These are phyloP conservation scores for Mycena galericulata DNA, from an alignment of 768 basidiomycete species.

Conservation along the genomic window DNA sequence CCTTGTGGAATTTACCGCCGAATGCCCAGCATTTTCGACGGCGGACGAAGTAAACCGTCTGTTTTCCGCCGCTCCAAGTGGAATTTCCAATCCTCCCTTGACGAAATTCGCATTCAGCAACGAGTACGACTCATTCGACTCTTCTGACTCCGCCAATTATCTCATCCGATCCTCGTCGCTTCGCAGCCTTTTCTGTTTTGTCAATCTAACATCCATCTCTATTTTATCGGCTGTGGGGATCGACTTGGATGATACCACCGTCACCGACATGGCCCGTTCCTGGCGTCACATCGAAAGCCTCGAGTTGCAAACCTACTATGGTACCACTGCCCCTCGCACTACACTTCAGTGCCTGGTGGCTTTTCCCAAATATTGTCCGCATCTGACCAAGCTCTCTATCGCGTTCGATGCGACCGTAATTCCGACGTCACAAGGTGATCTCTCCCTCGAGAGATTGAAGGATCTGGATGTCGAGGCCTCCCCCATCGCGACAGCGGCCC, in stretches of 20 bases:
- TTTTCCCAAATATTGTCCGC: constrained; percentile 9
- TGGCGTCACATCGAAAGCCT: constrained; percentile 7
- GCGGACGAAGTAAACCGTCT: not conserved
- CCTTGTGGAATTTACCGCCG: not conserved
- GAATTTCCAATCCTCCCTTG: not conserved
- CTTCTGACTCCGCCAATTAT: not conserved
- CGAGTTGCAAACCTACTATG: not conserved
- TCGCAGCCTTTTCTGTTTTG: constrained; percentile 8
- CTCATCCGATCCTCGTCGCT: not conserved
- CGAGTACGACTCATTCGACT: not conserved
- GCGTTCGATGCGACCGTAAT: constrained; percentile 9
- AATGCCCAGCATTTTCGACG: not conserved
- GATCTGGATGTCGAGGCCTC: constrained; percentile 9
- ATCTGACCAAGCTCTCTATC: constrained; percentile 1
- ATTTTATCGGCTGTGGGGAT: not conserved
- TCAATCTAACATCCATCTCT: not conserved
- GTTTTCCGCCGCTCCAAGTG: not conserved
- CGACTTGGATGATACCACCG: not conserved
- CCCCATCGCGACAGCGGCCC: not conserved
- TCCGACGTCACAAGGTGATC: not conserved
- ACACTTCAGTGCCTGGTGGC: constrained; percentile 5
- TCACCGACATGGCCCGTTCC: constrained; percentile 17
- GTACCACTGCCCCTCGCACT: not conserved
- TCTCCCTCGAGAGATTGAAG: not conserved
- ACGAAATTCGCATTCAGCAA: not conserved